These are phyloP conservation scores for Cladophialophora immunda DNA, from an alignment of 2,329 filamentous ascomycete species.

Conservation along the genomic window DNA sequence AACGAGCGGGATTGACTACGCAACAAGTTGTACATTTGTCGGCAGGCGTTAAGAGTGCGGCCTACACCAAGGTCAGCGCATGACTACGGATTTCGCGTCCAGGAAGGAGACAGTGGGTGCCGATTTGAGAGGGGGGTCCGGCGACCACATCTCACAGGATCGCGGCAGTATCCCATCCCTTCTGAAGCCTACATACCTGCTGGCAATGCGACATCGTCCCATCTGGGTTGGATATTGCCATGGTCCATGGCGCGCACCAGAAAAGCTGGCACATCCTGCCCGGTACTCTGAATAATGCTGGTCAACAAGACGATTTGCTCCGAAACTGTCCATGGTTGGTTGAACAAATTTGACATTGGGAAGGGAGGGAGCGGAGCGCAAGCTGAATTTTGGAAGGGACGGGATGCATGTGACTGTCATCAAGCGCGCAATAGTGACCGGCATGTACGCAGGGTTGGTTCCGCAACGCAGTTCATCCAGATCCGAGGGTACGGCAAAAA, in stretches of 20 bases:
- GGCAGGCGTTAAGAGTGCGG: conserved; percentile 38
- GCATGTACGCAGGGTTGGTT: conserved; percentile 29
- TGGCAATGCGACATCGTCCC: conserved; percentile 40
- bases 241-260: conserved; percentile 36
- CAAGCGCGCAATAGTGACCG: conserved; percentile 30
- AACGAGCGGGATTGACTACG: conserved; percentile 24
- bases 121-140: neutral
- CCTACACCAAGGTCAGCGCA: conserved; percentile 33
- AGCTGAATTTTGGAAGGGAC: conserved; percentile 25
- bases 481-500: neutral
- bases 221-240: conserved; percentile 35
- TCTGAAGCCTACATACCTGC: conserved; percentile 35
- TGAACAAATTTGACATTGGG: conserved; percentile 39
- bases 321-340: conserved; percentile 32
- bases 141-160: neutral
- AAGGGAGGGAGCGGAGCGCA: conserved; percentile 27
- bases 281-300: conserved; percentile 38
- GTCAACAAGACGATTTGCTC: conserved; percentile 41
- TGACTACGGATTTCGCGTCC: conserved; percentile 2
- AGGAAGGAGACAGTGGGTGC: neutral
- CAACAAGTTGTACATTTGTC: conserved; percentile 34
- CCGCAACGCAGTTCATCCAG: conserved; percentile 24
- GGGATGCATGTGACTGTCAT: conserved; percentile 37
- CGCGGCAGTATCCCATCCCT: neutral
- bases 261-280: conserved; percentile 37